Base-by-base conservation (phyloP, 257 asterid species). In the Nicotiana paniculata region DNA sequence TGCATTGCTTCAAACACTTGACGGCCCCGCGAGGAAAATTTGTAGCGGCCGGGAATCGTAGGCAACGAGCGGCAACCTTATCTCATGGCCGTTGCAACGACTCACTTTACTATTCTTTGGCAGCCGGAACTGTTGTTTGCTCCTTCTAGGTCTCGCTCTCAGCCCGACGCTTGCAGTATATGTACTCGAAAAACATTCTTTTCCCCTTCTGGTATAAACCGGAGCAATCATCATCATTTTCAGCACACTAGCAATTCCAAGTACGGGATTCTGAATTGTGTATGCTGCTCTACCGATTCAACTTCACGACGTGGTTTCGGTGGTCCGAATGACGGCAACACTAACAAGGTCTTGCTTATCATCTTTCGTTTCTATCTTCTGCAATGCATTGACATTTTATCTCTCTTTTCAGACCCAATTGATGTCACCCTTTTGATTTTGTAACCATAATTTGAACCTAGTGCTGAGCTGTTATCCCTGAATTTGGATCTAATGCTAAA, bases 301-400 rank as follows among this genome's bases (percentile, higher is more conserved):
- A 72, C 53, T 75, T 48, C 79, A 51, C 37, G 16, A 16, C 63
- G 79, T 75, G 79, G 79, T 75, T 75, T 75, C 62, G 79, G 79
- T 72, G 79, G 79, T 72, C 78, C 59, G 35, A 72, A 9, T 43
- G 32, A 37, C 10, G 77, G 28, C 58, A 43, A 21, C 35, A 70
- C 77, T 10, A 39, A 46, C 39, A 21, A 75, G 79, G 79, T 75
- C 28, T 48, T 65, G 24, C 48, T 65, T 65, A 28, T 64, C 69
- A 28, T 64, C 69, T 61, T 67, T 18, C 53, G 24, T 30, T 30
- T 67, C 76, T 67, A 35, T 67, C 16, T 63, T 65, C 43, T 65
- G 43, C 72, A 30, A 17, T 30, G 72, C 43, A 65, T 30, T 65
- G 16, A 13, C 24, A 37, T 33, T 67, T 67, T 48, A 65, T 65